Evolutionary conservation across 495 filamentous ascomycete genomes (phyloP), one percentile per base, ranked within the genome.

Genomic region (Hyaloscypha hepaticicola): DNA sequence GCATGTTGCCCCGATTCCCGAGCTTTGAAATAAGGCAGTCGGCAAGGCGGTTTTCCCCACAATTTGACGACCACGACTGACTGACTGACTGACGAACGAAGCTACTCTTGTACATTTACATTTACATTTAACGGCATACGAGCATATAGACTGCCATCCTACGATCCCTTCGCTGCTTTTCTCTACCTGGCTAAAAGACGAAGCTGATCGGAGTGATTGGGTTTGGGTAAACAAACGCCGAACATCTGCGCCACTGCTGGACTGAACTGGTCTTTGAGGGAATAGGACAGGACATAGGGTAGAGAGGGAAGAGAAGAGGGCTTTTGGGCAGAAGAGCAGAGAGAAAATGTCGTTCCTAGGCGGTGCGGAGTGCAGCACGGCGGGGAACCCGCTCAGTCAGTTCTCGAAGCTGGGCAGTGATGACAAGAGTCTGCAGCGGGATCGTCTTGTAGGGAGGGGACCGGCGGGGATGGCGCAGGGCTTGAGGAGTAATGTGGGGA

Each of bases 361-460:
- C 77, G 94, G 94, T 69, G 90, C 93, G 68, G 95, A 98, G 78
- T 99, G 95, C 82, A 98, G 95, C 55, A 97, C 95, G 49, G 93
- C 90, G 60, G 92, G 88, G 71, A 99, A 98, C 77, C 96, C 96
- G 60, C 88, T 99, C 63, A 92, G 89, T 71, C 96, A 97, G 83
- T 96, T 99, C 74, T 89, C 90, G 29, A 99, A 98, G 75, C 91
- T 96, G 73, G 90, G 93, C 58, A 88, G 92, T 70, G 91, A 96
- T 79, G 95, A 98, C 80, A 97, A 93, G 78, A 92, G 89, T 28
- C 83, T 97, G 60, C 94, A 97, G 75, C 84, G 92, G 69, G 95
- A 99, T 76, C 82, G 95, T 45, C 80, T 97, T 64, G 87, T 88
- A 38, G 90, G 90, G 67, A 78, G 87, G 59, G 86, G 87, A 28